phyloP scores from a whole-genome alignment of 176 grass and related monocot genomes.

The Musa beccarii region DNA sequence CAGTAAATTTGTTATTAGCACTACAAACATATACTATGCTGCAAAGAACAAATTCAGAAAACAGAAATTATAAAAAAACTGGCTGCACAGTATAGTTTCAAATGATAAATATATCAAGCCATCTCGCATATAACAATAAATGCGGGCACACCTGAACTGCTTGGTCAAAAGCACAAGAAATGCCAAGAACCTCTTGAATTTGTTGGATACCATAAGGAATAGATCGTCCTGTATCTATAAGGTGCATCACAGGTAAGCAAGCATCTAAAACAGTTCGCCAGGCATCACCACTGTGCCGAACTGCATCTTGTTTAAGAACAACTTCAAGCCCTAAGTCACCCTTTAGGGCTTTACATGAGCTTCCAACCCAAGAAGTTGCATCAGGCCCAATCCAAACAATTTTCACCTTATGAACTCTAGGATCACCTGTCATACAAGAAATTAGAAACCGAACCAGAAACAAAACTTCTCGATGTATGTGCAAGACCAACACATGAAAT shows the following conservation, averaged over 20 bases:
- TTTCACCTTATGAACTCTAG: conserved; percentile 64
- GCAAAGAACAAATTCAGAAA: no score
- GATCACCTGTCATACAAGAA: conserved; percentile 48
- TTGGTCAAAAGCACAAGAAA: conserved; percentile 97
- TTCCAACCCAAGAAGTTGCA: conserved; percentile 56
- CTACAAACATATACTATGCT: no score
- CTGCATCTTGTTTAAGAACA: conserved; percentile 54
- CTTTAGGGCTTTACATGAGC: conserved; percentile 33
- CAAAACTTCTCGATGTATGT: background rate
- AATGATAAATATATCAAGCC: background rate
- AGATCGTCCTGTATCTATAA: conserved; percentile 72
- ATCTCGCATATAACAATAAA: background rate
- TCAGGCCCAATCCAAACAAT: conserved; percentile 77
- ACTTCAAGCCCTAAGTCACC: conserved; percentile 78
- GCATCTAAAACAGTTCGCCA: conserved; percentile 84
- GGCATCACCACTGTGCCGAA: conserved; percentile 54
- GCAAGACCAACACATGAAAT: background rate
- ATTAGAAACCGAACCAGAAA: conserved; percentile 4
- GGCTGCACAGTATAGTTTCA: background rate
- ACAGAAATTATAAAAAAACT: background rate
- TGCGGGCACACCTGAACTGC: conserved; percentile 52
- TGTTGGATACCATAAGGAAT: conserved; percentile 80
- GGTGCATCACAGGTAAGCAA: conserved; percentile 73
- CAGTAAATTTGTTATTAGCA: no score
- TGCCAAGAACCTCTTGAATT: conserved; percentile 74